Base-by-base conservation (phyloP, 129 eudicot species). In the Lactuca sativa region DNA sequence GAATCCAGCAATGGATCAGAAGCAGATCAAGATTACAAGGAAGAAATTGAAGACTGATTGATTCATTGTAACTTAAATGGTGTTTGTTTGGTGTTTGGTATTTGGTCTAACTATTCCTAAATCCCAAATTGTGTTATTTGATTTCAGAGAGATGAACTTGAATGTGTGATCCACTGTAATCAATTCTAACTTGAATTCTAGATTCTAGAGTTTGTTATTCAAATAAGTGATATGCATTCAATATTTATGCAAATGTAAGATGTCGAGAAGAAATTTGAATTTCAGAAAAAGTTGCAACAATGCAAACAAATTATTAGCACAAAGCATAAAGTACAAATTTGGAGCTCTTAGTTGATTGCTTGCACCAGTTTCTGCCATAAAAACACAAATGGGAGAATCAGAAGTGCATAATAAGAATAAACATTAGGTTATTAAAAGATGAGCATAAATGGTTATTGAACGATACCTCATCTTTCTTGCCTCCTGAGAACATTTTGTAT, bases 391-490 rank as follows among this genome's bases (percentile, higher is more conserved):
- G 9, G 25, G 34, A 2, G 34, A 25, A 43, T 43, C 30, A 25
- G 30, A 25, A 25, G 30, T 25, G 1, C 30, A 25, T 25, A 25
- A 25, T 25, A 25, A 25, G 30, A 1, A 25, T 25, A 25, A 25
- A 43, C 38, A 7, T 57, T 12, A 33, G 18, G 33, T 11, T 47
- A 60, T 33, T 48, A 52, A 58, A 34, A 62, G 30, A 25, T 18
- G 59, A 33, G 38, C 47, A 12, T 8, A 54, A 64, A 43, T 4
- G 32, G 56, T 54, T 59, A n/a, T 31, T 56, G 31, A 32, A 37
- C 1, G 25, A 36, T 87, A 87, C 97, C 96, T 86, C 86, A 17
- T 75, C 85, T 58, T 86, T 84, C 85, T 92, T 88, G 87, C 89
- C 95, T 36, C 89, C 83, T 3, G 95, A 65, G 68, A 88, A 88